Percentiles rank a stretch among this genome's conserved stretches.
Evolutionary conservation across 257 asterid species (phyloP).

Genomic region (Linaria vulgaris): DNA sequence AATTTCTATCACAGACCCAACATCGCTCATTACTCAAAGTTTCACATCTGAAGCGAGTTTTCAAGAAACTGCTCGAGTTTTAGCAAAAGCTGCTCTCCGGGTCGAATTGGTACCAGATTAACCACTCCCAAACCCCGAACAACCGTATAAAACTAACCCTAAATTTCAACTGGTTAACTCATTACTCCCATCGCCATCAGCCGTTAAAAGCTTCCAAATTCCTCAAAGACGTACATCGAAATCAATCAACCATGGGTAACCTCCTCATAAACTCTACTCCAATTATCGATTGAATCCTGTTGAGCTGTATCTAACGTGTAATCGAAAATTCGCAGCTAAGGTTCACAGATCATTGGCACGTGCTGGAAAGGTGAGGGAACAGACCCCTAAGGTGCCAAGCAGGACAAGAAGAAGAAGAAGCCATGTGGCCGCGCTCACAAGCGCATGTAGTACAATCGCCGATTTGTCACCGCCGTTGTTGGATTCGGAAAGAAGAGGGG

Average conservation of each 20-base stretch:
- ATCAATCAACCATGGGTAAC: constrained; percentile 25
- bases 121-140: neutral
- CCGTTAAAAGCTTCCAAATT: neutral
- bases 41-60: too few species aligned
- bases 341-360: constrained; percentile 97
- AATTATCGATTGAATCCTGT: neutral
- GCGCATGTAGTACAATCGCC: constrained; percentile 86
- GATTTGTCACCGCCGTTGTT: constrained; percentile 94
- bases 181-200: neutral
- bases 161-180: too few species aligned
- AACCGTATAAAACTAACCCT: neutral
- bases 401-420: constrained; percentile 88
- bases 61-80: too few species aligned
- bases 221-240: neutral
- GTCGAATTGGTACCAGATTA: too few species aligned
- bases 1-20: neutral
- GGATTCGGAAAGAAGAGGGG: constrained; percentile 72
- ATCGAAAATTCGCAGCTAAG: constrained; percentile 50
- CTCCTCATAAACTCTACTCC: neutral
- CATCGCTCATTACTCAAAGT: too few species aligned
- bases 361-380: constrained; percentile 92
- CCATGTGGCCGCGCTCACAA: constrained; percentile 94
- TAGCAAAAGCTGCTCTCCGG: too few species aligned
- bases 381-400: constrained; percentile 91
- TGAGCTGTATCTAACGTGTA: neutral